Evolutionary conservation across 2,329 filamentous ascomycete species (phyloP), one percentile per base, ranked within the genome.

Genomic region (Dothiorella sarmentorum): DNA sequence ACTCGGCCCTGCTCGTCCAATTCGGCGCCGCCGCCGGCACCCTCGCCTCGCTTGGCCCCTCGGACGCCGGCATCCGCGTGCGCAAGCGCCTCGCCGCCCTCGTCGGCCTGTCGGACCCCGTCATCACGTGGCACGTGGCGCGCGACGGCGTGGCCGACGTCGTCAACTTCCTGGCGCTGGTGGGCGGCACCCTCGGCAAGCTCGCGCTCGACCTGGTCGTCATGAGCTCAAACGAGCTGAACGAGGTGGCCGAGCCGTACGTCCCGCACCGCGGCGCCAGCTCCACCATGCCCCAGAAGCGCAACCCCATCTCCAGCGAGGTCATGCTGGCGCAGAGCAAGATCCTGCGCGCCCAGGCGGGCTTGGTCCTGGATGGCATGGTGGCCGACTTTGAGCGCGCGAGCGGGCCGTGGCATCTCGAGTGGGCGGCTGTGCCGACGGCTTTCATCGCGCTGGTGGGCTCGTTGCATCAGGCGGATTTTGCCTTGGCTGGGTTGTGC

Each of bases 241-340:
- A 74, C 2, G 78, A 83, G 65, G 79, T 83, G 3, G 52, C 80
- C 0, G 82, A 84, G 65, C 82, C 82, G 0, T 72, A 71, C 57
- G 69, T 71, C 5, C 68, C 68, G 26, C 52, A 31, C 69, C 72
- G 53, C 68, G 70, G 13, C 69, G 70, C 24, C 66, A 68, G 7
- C 69, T 67, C 20, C 71, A 69, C 6, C 70, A 72, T 73, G 71
- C 71, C 71, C 29, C 71, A 72, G 59, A 84, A 85, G 68, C 74
- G 81, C 4, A 84, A 85, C 47, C 81, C 81, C 1, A 83, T 85
- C 27, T 82, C 80, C 0, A 81, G 79, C 63, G 81, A 84, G 61
- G 77, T 82, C 3, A 80, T 84, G 4, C 69, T 83, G 0, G 82
- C 81, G 0, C 76, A 79, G 1, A 81, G 79, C 1, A 83, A 83